phyloP scores from a whole-genome alignment of 306 rosid species.

The Ziziphus jujuba region DNA sequence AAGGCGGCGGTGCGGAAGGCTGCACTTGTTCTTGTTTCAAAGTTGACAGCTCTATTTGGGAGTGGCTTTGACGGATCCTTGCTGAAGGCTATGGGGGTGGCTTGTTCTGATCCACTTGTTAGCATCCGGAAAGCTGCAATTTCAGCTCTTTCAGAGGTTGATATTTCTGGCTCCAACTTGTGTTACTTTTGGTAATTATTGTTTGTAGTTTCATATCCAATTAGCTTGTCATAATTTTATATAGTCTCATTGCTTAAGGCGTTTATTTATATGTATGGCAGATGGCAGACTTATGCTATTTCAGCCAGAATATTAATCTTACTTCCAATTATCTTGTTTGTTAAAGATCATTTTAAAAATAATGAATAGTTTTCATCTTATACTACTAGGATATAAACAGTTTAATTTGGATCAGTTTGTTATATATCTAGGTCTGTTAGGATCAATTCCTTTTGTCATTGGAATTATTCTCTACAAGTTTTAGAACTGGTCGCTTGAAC shows the following conservation, averaged over 20 bases:
- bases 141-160: conserved; percentile 80
- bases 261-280: too few relatives aligned
- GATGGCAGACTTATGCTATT: too few relatives aligned
- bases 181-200: background rate
- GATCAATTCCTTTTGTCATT: background rate
- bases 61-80: conserved; percentile 73
- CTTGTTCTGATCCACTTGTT: conserved; percentile 91
- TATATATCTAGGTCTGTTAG: background rate
- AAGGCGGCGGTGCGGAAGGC: conserved; percentile 91
- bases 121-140: conserved; percentile 85
- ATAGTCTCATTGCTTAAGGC: background rate
- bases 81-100: conserved; percentile 75
- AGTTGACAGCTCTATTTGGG: conserved; percentile 60
- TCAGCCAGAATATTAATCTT: background rate
- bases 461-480: background rate
- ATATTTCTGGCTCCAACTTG: conserved; percentile 2
- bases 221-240: background rate
- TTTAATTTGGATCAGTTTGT: too few relatives aligned
- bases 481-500: too few relatives aligned
- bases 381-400: background rate
- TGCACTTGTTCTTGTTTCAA: conserved; percentile 72
- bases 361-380: background rate
- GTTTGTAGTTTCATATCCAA: background rate
- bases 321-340: background rate
- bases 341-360: background rate